phyloP scores from a whole-genome alignment of 2,329 filamentous ascomycete species.

The Aspergillus awamori region DNA sequence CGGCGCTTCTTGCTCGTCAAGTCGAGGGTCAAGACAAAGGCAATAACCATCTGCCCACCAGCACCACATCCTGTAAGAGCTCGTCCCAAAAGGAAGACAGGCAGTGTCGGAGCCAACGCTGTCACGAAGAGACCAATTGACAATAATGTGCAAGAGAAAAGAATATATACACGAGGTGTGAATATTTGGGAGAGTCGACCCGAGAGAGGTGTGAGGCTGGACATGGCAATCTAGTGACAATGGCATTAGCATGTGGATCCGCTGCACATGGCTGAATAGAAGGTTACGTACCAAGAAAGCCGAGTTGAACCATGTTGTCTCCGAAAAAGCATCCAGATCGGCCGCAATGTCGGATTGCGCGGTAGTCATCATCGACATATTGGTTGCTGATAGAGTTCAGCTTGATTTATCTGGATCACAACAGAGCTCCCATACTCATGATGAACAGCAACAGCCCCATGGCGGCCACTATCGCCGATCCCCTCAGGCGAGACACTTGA shows the following conservation, averaged over 20 bases:
- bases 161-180: slow-evolving; percentile 66
- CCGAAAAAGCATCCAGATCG: slow-evolving; percentile 72
- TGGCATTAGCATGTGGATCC: slow-evolving; percentile 8
- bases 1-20: slow-evolving; percentile 67
- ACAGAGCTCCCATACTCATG: neutral
- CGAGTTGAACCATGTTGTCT: slow-evolving; percentile 79
- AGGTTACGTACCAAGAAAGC: slow-evolving; percentile 63
- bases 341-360: slow-evolving; percentile 75
- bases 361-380: slow-evolving; percentile 80
- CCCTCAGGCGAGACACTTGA: neutral
- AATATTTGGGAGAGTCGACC: slow-evolving; percentile 77
- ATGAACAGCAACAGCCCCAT: slow-evolving; percentile 9
- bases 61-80: slow-evolving; percentile 69
- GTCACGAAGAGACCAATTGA: slow-evolving; percentile 67
- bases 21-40: slow-evolving; percentile 76
- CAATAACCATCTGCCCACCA: slow-evolving; percentile 71
- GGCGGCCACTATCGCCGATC: slow-evolving; percentile 1
- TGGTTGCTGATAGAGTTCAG: slow-evolving; percentile 52
- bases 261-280: neutral
- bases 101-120: slow-evolving; percentile 61
- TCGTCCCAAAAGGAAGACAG: slow-evolving; percentile 69
- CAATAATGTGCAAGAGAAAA: slow-evolving; percentile 62
- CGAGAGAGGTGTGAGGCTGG: slow-evolving; percentile 66
- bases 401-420: neutral
- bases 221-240: slow-evolving; percentile 56